phyloP scores from a whole-genome alignment of 2,329 filamentous ascomycete species.

The Penicillium decumbens region DNA sequence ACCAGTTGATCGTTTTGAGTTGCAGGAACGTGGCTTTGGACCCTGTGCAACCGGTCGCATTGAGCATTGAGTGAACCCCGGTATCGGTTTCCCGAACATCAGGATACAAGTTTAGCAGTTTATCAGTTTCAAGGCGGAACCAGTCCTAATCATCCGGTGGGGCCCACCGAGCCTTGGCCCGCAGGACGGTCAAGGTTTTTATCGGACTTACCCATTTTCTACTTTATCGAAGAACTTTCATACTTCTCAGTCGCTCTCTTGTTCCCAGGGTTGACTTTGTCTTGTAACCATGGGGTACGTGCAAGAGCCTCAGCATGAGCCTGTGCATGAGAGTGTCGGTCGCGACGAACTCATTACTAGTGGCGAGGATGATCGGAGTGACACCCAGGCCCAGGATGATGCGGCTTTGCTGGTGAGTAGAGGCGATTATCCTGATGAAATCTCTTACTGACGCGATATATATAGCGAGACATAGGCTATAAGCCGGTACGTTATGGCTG shows the following conservation, averaged over 20 bases:
- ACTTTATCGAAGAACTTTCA: background rate
- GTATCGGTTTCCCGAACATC: too few relatives aligned
- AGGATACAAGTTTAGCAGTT: background rate
- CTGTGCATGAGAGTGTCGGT: constrained; percentile 22
- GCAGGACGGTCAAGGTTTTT: background rate
- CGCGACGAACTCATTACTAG: constrained; percentile 18
- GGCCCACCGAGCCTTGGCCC: background rate
- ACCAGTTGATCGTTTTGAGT: too few relatives aligned
- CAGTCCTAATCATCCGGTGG: background rate
- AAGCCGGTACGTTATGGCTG: constrained; percentile 46
- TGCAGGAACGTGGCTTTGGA: too few relatives aligned
- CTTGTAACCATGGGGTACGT: constrained; percentile 10
- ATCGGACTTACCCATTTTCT: background rate
- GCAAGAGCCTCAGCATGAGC: constrained; percentile 12
- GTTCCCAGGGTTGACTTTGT: background rate
- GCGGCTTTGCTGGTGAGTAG: constrained; percentile 35
- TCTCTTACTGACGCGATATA: constrained; percentile 19
- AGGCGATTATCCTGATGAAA: background rate
- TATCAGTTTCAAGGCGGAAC: background rate
- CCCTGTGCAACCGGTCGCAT: too few relatives aligned
- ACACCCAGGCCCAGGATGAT: constrained; percentile 32
- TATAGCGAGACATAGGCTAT: constrained; percentile 50
- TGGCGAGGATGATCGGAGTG: constrained; percentile 26
- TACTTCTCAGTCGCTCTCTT: background rate
- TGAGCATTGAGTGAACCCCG: too few relatives aligned